A percentile compares a stretch with the other conserved stretches of the same genome.
These are phyloP conservation scores for Urtica urens DNA, from an alignment of 306 rosid species.

Conservation along the genomic window DNA sequence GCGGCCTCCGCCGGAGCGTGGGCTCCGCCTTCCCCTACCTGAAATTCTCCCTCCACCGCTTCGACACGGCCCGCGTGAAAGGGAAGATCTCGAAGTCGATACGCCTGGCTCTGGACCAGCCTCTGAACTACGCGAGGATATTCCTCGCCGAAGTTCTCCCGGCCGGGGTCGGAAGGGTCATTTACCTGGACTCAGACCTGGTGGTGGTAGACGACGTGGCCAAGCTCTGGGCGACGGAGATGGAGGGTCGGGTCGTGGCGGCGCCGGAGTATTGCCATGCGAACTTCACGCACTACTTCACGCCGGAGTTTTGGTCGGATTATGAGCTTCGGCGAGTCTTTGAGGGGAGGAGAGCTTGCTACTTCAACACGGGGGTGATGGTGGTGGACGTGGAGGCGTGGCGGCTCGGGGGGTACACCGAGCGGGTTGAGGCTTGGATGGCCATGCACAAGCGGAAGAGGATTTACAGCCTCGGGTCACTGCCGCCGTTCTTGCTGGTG, in stretches of 20 bases:
- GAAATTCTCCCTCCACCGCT: slow-evolving; percentile 29
- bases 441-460: slow-evolving; percentile 41
- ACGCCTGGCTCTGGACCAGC: slow-evolving; percentile 51
- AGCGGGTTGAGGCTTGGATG: slow-evolving; percentile 62
- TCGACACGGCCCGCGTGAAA: slow-evolving; percentile 29
- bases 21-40: slow-evolving; percentile 51
- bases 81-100: slow-evolving; percentile 55
- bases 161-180: slow-evolving; percentile 26
- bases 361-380: slow-evolving; percentile 71
- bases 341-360: slow-evolving; percentile 42
- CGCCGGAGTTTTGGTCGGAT: slow-evolving; percentile 38
- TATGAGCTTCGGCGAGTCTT: slow-evolving; percentile 22
- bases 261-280: slow-evolving; percentile 62
- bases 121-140: slow-evolving; percentile 47
- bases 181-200: slow-evolving; percentile 54
- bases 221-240: slow-evolving; percentile 48
- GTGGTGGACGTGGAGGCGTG: slow-evolving; percentile 57
- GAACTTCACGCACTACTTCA: slow-evolving; percentile 42
- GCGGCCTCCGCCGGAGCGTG: slow-evolving; percentile 22
- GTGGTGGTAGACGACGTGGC: slow-evolving; percentile 54
- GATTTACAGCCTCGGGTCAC: slow-evolving; percentile 50
- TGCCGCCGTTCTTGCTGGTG: slow-evolving; percentile 58
- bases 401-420: slow-evolving; percentile 39
- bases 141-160: slow-evolving; percentile 49
- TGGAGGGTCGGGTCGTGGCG: slow-evolving; percentile 44